Percentiles rank a stretch among this genome's conserved stretches.
Conservation (phyloP, 495 filamentous ascomycete genomes). For the Penicillium maclennaniae region DNA sequence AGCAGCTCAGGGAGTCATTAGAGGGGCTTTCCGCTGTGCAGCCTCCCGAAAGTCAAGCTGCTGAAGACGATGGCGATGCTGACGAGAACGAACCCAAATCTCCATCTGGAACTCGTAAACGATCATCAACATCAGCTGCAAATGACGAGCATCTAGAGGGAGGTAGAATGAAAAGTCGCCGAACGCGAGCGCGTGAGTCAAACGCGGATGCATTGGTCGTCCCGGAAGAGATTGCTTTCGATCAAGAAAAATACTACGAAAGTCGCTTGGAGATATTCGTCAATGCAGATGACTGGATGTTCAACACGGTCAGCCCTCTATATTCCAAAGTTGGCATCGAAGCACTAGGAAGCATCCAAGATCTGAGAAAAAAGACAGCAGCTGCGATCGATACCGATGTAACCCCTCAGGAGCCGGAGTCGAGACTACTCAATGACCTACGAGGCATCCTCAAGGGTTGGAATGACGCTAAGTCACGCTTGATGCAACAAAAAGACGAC, state of each 20-base stretch:
- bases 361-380: conserved; percentile 32
- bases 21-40: conserved; percentile 33
- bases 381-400: conserved; percentile 16
- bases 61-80: conserved; percentile 19
- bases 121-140: conserved; percentile 49
- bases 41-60: conserved; percentile 16
- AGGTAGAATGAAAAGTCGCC: conserved; percentile 73
- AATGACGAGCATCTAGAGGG: conserved; percentile 51
- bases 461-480: conserved; percentile 57
- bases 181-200: conserved; percentile 74
- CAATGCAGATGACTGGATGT: conserved; percentile 72
- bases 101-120: conserved; percentile 36
- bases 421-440: conserved; percentile 48
- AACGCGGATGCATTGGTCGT: conserved; percentile 49
- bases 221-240: conserved; percentile 53
- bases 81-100: conserved; percentile 35
- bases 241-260: conserved; percentile 66
- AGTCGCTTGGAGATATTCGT: conserved; percentile 64
- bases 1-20: conserved; percentile 40
- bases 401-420: conserved; percentile 17
- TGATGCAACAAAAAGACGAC: conserved; percentile 53
- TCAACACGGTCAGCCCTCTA: conserved; percentile 62
- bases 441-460: conserved; percentile 51
- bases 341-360: conserved; percentile 40
- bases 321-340: conserved; percentile 64